Evolutionary conservation across 2,329 filamentous ascomycete species (phyloP).

Genomic region (Monilinia vaccinii-corymbosi): DNA sequence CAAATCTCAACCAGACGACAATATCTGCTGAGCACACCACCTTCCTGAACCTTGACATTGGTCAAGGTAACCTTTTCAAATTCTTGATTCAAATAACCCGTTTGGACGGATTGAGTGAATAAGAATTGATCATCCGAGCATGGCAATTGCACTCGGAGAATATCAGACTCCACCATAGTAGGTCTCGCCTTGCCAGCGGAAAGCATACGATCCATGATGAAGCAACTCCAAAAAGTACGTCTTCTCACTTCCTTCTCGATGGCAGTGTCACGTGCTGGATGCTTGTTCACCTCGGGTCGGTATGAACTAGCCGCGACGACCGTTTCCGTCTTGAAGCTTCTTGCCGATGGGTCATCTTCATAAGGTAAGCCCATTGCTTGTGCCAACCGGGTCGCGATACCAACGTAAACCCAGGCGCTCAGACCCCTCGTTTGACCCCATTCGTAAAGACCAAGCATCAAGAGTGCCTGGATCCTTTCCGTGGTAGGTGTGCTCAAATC

Average conservation of each 20-base stretch:
- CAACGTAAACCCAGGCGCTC: constrained; percentile 58
- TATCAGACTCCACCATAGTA: constrained; percentile 48
- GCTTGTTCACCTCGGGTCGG: constrained; percentile 7
- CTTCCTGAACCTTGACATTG: constrained; percentile 19
- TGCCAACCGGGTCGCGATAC: constrained; percentile 49
- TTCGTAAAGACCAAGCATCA: constrained; percentile 65
- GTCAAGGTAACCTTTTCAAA: constrained; percentile 37
- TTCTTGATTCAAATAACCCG: constrained; percentile 37
- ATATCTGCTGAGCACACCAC: constrained; percentile 37
- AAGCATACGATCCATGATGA: constrained; percentile 62
- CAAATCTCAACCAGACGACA: constrained; percentile 50
- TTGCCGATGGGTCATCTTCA: constrained; percentile 36
- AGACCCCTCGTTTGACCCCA: constrained; percentile 57
- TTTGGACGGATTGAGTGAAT: constrained; percentile 47
- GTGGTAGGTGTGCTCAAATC: constrained; percentile 45
- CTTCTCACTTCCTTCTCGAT: constrained; percentile 55
- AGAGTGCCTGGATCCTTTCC: constrained; percentile 55
- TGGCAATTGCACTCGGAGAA: constrained; percentile 56
- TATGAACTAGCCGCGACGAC: constrained; percentile 26
- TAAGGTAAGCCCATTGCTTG: constrained; percentile 53
- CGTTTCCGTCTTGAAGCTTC: constrained; percentile 18
- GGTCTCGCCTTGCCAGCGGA: constrained; percentile 54
- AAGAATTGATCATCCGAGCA: constrained; percentile 58
- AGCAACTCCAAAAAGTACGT: constrained; percentile 67
- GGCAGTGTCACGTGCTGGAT: constrained; percentile 31